These are phyloP conservation scores for Asclepias syriaca DNA, from an alignment of 257 asterid species.

Conservation along the genomic window DNA sequence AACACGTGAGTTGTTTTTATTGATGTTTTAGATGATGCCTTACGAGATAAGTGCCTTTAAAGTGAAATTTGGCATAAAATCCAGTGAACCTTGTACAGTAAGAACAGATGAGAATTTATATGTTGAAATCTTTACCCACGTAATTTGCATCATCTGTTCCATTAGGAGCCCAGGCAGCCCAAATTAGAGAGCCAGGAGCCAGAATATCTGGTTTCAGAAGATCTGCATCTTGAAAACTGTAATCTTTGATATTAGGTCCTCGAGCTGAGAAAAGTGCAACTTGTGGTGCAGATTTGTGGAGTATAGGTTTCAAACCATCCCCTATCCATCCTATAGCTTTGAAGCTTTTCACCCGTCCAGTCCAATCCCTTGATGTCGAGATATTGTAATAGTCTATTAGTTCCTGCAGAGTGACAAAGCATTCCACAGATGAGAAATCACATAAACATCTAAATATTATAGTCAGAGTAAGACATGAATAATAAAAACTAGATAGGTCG, in stretches of 20 bases:
- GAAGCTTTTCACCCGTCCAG: slow-evolving; percentile 88
- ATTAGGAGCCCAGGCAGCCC: slow-evolving; percentile 99
- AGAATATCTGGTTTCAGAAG: slow-evolving; percentile 93
- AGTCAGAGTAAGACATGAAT: background rate
- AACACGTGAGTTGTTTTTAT: no score
- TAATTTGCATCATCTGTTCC: slow-evolving; percentile 96
- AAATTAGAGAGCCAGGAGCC: slow-evolving; percentile 95
- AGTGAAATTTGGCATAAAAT: background rate
- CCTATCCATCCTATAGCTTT: slow-evolving; percentile 82
- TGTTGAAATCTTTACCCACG: slow-evolving; percentile 42
- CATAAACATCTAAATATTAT: background rate
- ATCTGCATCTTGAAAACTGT: slow-evolving; percentile 92
- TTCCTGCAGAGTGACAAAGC: slow-evolving; percentile 38
- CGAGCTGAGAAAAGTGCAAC: slow-evolving; percentile 96
- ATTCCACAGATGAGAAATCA: slow-evolving; percentile 8
- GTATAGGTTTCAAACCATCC: slow-evolving; percentile 77
- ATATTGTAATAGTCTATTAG: slow-evolving; percentile 83
- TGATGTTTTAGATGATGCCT: no score
- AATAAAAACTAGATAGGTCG: background rate
- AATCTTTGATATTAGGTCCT: slow-evolving; percentile 93
- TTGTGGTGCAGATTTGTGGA: slow-evolving; percentile 93
- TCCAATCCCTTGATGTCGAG: slow-evolving; percentile 90
- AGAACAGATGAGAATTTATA: background rate
- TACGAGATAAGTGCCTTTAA: background rate
- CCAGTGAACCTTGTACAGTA: background rate